These are phyloP conservation scores for Erysiphe neolycopersici DNA, from an alignment of 2,329 filamentous ascomycete genomes.

Conservation along the genomic window DNA sequence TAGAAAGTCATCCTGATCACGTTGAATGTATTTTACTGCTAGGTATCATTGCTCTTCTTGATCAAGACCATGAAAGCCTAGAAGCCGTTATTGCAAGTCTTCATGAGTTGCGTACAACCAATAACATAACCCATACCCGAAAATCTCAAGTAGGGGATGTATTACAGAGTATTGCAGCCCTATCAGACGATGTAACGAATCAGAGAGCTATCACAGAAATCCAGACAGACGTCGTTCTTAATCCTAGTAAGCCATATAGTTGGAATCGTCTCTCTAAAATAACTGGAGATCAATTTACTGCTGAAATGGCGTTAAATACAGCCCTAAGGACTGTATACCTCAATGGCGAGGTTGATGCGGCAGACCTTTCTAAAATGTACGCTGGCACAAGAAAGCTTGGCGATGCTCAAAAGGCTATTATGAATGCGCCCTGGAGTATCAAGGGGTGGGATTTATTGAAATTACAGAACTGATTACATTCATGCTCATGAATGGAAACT, in stretches of 20 bases:
- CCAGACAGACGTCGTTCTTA: constrained; percentile 52
- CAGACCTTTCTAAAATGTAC: constrained; percentile 46
- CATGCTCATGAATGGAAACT: no score
- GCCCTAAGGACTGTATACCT: constrained; percentile 51
- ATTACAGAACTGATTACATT: no score
- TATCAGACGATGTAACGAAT: constrained; percentile 23
- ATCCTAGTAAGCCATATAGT: constrained; percentile 51
- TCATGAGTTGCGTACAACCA: constrained; percentile 39
- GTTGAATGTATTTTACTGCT: constrained; percentile 57
- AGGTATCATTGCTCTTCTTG: constrained; percentile 59
- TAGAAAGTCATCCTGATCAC: constrained; percentile 49
- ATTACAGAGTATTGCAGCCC: constrained; percentile 42
- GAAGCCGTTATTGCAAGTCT: constrained; percentile 63
- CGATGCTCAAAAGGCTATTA: constrained; percentile 51
- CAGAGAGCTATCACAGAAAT: constrained; percentile 34
- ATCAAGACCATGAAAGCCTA: constrained; percentile 51
- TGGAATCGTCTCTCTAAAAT: constrained; percentile 50
- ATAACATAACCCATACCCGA: constrained; percentile 33
- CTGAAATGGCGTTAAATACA: constrained; percentile 61
- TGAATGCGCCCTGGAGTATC: constrained; percentile 52
- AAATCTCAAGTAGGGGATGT: constrained; percentile 47
- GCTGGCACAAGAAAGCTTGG: constrained; percentile 41
- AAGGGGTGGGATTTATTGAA: constrained; percentile 7
- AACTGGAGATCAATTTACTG: constrained; percentile 23
- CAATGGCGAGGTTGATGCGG: constrained; percentile 35